phyloP scores from a whole-genome alignment of 2,329 filamentous ascomycete genomes.

The Teratosphaeria viscida region DNA sequence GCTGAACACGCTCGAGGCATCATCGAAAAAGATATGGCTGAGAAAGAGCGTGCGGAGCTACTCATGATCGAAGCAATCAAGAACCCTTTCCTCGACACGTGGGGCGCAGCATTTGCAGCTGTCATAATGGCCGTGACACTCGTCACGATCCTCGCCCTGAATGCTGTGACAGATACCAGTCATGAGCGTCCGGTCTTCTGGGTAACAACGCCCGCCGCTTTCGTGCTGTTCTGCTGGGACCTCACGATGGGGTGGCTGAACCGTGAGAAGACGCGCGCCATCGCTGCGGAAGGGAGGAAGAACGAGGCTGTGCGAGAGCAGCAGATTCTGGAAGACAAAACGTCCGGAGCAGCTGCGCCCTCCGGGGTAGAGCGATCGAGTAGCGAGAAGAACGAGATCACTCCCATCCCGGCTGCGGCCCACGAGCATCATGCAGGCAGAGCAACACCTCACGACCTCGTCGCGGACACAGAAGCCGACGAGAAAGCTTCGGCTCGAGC shows the following conservation, averaged over 20 bases:
- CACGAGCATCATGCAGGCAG: background rate
- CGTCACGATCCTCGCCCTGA: slow-evolving; percentile 54
- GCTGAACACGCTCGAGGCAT: slow-evolving; percentile 44
- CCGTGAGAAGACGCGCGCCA: slow-evolving; percentile 51
- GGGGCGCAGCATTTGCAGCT: slow-evolving; percentile 53
- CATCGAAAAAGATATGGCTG: slow-evolving; percentile 35
- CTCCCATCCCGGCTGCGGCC: background rate
- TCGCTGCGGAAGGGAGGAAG: slow-evolving; percentile 31
- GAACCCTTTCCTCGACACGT: slow-evolving; percentile 62
- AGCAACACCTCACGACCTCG: background rate
- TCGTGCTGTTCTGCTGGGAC: slow-evolving; percentile 61
- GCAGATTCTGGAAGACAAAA: background rate
- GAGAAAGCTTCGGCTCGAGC: background rate
- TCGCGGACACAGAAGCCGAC: background rate
- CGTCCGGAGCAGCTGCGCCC: background rate
- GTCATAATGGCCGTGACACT: slow-evolving; percentile 58
- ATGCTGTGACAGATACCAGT: slow-evolving; percentile 46
- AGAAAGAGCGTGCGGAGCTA: slow-evolving; percentile 40
- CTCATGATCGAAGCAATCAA: slow-evolving; percentile 61
- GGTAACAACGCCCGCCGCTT: slow-evolving; percentile 58
- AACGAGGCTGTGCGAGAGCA: background rate
- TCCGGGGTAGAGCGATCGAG: background rate
- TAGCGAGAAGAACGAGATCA: background rate
- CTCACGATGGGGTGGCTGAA: slow-evolving; percentile 52
- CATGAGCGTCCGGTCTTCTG: slow-evolving; percentile 52